phyloP scores from a whole-genome alignment of 148 eudicot genomes.

The Cornus kousa region DNA sequence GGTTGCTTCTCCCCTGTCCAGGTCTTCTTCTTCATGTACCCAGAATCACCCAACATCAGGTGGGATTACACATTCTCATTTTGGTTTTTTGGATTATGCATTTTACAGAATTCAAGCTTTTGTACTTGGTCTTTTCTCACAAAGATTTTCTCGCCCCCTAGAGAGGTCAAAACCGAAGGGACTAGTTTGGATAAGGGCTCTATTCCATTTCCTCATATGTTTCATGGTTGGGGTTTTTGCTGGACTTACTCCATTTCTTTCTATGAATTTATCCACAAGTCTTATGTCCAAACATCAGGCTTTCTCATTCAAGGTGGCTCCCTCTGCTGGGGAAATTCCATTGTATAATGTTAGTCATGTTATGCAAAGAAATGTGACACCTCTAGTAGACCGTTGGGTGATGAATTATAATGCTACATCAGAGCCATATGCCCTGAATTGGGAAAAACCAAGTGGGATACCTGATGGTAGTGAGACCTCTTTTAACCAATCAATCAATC shows the following conservation, averaged over 20 bases:
- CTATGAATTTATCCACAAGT: constrained; percentile 39
- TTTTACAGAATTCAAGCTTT: constrained; percentile 53
- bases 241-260: constrained; percentile 65
- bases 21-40: constrained; percentile 56
- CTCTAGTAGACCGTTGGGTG: constrained; percentile 15
- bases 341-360: constrained; percentile 13
- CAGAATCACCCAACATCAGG: constrained; percentile 34
- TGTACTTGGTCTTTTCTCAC: constrained; percentile 53
- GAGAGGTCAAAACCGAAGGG: constrained; percentile 67
- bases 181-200: constrained; percentile 55
- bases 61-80: constrained; percentile 35
- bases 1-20: constrained; percentile 73
- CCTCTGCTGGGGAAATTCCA: constrained; percentile 33
- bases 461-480: constrained; percentile 19
- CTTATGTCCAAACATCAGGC: constrained; percentile 46
- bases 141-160: constrained; percentile 52
- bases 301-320: constrained; percentile 43
- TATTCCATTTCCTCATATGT: constrained; percentile 51
- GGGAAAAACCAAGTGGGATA: constrained; percentile 17
- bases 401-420: constrained; percentile 18
- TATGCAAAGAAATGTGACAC: constrained; percentile 27
- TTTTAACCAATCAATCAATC: constrained; percentile 22
- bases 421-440: constrained; percentile 19
- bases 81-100: constrained; percentile 46
- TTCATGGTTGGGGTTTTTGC: constrained; percentile 62